Percentiles rank a stretch among this genome's conserved stretches.
Conservation (phyloP, 176 grass and related monocot genomes). For the Pharus latifolius region DNA sequence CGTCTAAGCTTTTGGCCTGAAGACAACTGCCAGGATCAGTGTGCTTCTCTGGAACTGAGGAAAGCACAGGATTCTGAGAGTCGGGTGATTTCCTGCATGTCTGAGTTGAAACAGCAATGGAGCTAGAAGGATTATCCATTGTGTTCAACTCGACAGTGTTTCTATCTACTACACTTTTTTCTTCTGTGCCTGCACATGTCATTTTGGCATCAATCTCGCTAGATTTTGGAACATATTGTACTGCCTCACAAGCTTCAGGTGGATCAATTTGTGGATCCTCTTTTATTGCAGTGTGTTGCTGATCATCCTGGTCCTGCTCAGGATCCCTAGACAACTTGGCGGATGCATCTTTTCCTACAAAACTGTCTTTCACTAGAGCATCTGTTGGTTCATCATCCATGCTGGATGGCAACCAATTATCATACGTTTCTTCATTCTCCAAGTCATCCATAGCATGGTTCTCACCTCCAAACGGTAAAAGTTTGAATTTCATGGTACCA, state of each 20-base stretch:
- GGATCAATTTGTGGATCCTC: slow-evolving; percentile 14
- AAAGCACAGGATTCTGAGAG: background rate
- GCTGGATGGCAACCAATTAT: slow-evolving; percentile 36
- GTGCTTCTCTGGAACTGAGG: background rate
- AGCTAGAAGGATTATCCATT: slow-evolving; percentile 1
- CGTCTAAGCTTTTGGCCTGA: background rate
- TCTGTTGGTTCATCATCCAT: slow-evolving; percentile 32
- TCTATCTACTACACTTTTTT: slow-evolving; percentile 16
- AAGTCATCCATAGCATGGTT: slow-evolving; percentile 13
- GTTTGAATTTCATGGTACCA: background rate
- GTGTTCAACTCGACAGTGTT: background rate
- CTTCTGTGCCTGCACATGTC: slow-evolving; percentile 9
- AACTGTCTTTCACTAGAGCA: background rate
- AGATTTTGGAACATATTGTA: background rate
- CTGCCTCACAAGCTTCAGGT: background rate
- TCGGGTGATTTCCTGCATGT: background rate
- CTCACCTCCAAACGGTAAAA: slow-evolving; percentile 2
- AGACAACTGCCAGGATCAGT: background rate
- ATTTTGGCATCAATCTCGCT: slow-evolving; percentile 22
- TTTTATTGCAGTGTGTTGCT: background rate
- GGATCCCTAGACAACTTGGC: background rate
- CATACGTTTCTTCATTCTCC: slow-evolving; percentile 37
- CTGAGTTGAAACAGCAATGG: background rate
- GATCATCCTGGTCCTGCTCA: background rate
- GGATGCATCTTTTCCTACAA: background rate